Base-by-base conservation (phyloP, 78 protist genomes). In the Polysphondylium violaceum region DNA sequence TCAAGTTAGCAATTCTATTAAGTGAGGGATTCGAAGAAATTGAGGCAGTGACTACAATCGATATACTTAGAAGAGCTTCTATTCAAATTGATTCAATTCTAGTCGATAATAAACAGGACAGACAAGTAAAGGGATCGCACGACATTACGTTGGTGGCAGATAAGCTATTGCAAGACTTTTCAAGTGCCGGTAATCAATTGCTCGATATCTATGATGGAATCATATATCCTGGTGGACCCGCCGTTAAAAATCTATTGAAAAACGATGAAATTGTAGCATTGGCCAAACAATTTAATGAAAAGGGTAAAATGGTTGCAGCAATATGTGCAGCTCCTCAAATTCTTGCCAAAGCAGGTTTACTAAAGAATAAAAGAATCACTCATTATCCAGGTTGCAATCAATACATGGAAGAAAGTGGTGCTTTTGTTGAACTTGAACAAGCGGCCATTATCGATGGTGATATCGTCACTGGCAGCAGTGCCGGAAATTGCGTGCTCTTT, bases 331-430 rank as follows among this genome's bases (percentile, higher is more conserved):
- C 73, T 8, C 73, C 73, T 17, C 73, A 65, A 38, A 36, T 38
- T n/a, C n/a, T 65, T 1, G 73, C 36, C n/a, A 65, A 65, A 38
- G 1, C 23, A 23, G 73, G 73, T 7, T 38, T 65, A 21, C 40
- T 65, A 65, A 38, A 38, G 21, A 50, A 51, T 38, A 38, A n/a
- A 21, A 36, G 40, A 21, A 51, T 65, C 6, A 65, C 73, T 19
- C 53, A 65, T 65, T 65, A n/a, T 17, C 73, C 73, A n/a, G 73
- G 73, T 38, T 65, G 73, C 31, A 65, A 65, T n/a, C 73, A 65
- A 65, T 65, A n/a, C 40, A 65, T 65, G 73, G 25, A 21, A 19
- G n/a, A n/a, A n/a, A n/a, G n/a, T n/a, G 73, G 21, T 65, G 56
- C 60, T 33, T 43, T 72, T 33, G 78, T 41, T 23, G 17, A 43